Conservation (phyloP, 1,284 basidiomycete species). For the Malassezia furfur region DNA sequence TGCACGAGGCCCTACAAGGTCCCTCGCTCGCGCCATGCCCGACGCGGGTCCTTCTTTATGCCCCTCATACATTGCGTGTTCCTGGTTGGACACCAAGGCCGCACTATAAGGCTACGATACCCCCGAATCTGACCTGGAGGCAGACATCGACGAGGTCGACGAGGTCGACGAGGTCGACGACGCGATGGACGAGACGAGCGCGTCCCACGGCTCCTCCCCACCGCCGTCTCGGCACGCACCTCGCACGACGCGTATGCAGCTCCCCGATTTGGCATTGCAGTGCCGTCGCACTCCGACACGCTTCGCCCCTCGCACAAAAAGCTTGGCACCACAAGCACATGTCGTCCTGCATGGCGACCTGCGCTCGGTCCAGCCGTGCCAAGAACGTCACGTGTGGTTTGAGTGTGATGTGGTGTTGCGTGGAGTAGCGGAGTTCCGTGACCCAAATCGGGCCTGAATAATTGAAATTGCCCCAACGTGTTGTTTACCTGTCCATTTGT, state of each 20-base stretch:
- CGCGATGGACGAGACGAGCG: too few relatives aligned
- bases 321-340: neutral
- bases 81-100: slow-evolving; percentile 25
- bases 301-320: neutral
- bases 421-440: slow-evolving; percentile 1
- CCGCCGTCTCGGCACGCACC: too few relatives aligned
- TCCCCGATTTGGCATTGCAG: slow-evolving; percentile 19
- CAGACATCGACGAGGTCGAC: neutral
- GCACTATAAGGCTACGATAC: slow-evolving; percentile 18
- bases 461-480: neutral
- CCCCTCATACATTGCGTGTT: slow-evolving; percentile 20
- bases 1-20: slow-evolving; percentile 13
- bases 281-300: slow-evolving; percentile 18
- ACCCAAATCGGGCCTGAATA: neutral
- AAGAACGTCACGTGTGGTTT: slow-evolving; percentile 23
- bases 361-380: neutral
- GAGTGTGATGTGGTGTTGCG: slow-evolving; percentile 17
- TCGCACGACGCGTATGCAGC: slow-evolving; percentile 13
- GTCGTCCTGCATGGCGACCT: neutral
- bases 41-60: slow-evolving; percentile 24
- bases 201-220: too few relatives aligned
- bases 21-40: slow-evolving; percentile 16
- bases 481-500: neutral
- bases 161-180: too few relatives aligned
- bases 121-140: slow-evolving; percentile 3